A percentile compares a stretch with the other conserved stretches of the same genome.
phyloP scores from a whole-genome alignment of 345 rosid genomes.

The Populus deltoides region DNA sequence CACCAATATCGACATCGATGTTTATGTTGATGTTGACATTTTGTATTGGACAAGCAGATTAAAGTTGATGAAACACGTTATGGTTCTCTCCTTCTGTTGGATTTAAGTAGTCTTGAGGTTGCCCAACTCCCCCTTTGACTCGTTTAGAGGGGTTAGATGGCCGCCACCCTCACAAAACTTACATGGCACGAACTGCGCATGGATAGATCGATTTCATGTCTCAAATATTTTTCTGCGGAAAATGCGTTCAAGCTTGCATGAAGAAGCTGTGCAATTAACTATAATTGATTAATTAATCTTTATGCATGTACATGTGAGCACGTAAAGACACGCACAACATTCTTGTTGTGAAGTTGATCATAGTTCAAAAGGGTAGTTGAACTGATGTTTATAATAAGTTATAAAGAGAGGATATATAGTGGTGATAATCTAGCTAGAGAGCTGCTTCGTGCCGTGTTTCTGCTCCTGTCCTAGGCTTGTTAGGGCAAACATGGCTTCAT shows the following conservation, averaged over 20 bases:
- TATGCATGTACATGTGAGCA: no score
- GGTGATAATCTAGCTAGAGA: background rate
- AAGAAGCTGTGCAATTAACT: background rate
- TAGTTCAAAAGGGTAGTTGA: background rate
- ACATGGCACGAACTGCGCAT: background rate
- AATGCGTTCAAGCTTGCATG: background rate
- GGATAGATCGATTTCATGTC: background rate
- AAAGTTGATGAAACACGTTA: no score
- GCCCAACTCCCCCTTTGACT: no score
- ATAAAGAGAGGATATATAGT: no score
- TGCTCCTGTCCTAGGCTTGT: background rate
- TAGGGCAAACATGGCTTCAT: constrained; percentile 28
- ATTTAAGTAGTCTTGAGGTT: no score
- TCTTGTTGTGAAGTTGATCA: background rate
- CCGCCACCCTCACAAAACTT: no score
- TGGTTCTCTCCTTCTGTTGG: no score
- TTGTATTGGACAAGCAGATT: no score
- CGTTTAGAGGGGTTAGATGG: no score
- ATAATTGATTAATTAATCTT: background rate
- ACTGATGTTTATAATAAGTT: background rate
- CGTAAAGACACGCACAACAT: background rate
- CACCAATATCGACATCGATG: background rate
- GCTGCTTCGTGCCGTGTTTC: background rate
- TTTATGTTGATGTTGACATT: no score
- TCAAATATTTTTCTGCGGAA: no score